Evolutionary conservation across 495 filamentous ascomycete species (phyloP).

Genomic region (Penicillium alfredii): DNA sequence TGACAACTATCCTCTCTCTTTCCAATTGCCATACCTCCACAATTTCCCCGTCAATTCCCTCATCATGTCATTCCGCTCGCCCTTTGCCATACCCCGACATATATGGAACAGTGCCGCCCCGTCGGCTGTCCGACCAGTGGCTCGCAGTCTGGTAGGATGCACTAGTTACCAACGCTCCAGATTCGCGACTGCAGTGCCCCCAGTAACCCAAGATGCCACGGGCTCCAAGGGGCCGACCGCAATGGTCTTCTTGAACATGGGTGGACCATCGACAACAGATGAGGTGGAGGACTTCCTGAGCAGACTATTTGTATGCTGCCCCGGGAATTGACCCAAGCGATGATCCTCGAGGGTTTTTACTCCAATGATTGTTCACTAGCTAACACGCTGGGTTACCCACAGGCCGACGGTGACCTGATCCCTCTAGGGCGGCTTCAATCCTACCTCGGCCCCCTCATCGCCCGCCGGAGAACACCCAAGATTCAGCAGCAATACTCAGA

Average conservation of each 20-base stretch:
- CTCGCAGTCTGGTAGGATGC: slow-evolving; percentile 20
- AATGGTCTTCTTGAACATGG: slow-evolving; percentile 99
- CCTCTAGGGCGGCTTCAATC: slow-evolving; percentile 89
- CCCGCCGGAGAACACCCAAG: slow-evolving; percentile 82
- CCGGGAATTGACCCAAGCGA: too few relatives aligned
- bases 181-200: slow-evolving; percentile 65
- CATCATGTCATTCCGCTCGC: slow-evolving; percentile 35
- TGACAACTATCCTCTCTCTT: background rate
- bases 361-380: background rate
- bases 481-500: slow-evolving; percentile 92
- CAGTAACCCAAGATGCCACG: slow-evolving; percentile 64
- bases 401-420: slow-evolving; percentile 93
- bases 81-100: slow-evolving; percentile 28
- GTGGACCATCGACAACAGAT: slow-evolving; percentile 79
- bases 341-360: too few relatives aligned
- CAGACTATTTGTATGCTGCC: slow-evolving; percentile 78
- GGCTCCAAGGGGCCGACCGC: slow-evolving; percentile 71
- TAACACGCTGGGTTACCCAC: slow-evolving; percentile 2
- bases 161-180: slow-evolving; percentile 23
- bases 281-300: slow-evolving; percentile 93
- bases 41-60: too few relatives aligned
- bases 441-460: slow-evolving; percentile 85
- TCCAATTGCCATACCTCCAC: background rate
- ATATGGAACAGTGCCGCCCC: slow-evolving; percentile 21
- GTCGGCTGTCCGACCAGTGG: slow-evolving; percentile 15